A percentile compares a stretch with the other conserved stretches of the same genome.
These are phyloP conservation scores for Trichoderma gracile DNA, from an alignment of 2,329 filamentous ascomycete species.

Conservation along the genomic window DNA sequence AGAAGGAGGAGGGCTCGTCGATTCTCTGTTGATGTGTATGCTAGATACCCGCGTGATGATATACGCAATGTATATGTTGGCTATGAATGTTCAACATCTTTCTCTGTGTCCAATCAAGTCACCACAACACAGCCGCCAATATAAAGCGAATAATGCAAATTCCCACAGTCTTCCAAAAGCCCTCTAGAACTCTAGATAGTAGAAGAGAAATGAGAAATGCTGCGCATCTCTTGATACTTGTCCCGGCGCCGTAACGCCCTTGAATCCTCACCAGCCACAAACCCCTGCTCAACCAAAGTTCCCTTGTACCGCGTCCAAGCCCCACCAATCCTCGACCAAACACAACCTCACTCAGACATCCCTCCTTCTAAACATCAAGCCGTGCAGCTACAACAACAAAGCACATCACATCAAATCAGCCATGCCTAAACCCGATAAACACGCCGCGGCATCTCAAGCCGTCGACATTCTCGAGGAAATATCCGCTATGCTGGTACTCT, in stretches of 20 bases:
- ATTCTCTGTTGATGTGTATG: no score
- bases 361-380: slow-evolving; percentile 4
- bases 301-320: slow-evolving; percentile 8
- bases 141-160: background rate
- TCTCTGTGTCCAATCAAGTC: background rate
- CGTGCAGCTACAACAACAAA: background rate
- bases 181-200: no score
- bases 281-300: background rate
- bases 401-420: slow-evolving; percentile 29
- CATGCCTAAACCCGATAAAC: slow-evolving; percentile 62
- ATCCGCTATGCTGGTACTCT: slow-evolving; percentile 78
- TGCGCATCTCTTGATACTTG: background rate
- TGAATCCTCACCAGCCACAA: slow-evolving; percentile 12
- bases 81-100: no score
- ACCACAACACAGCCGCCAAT: background rate
- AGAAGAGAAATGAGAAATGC: background rate
- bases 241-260: no score
- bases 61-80: background rate
- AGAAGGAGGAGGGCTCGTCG: no score
- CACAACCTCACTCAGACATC: background rate
- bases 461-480: slow-evolving; percentile 84
- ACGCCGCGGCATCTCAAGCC: slow-evolving; percentile 75
- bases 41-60: slow-evolving; percentile 16
- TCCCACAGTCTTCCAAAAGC: no score
- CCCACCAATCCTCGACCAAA: background rate